These are phyloP conservation scores for Penicillium verrucosum DNA, from an alignment of 2,329 filamentous ascomycete genomes.

Conservation along the genomic window DNA sequence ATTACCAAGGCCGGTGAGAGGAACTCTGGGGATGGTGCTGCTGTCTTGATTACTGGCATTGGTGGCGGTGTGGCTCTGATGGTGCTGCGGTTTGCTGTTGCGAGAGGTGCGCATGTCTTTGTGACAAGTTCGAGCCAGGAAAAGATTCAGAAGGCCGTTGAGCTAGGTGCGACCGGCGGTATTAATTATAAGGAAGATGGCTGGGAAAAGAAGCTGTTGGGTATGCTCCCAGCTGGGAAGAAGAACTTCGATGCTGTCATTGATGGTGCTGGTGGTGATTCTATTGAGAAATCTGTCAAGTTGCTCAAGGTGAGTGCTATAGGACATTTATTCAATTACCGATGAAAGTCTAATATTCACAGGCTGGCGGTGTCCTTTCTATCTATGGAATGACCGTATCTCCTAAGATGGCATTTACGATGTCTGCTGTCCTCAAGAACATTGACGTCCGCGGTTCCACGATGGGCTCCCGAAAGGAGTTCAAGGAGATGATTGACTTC, in stretches of 20 bases:
- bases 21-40: conserved; percentile 56
- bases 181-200: conserved; percentile 72
- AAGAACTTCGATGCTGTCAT: conserved; percentile 76
- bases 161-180: conserved; percentile 75
- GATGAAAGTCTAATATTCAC: conserved; percentile 13
- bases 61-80: conserved; percentile 87
- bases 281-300: conserved; percentile 65
- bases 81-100: conserved; percentile 74
- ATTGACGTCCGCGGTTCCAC: conserved; percentile 82
- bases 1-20: conserved; percentile 70
- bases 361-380: conserved; percentile 75
- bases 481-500: conserved; percentile 84
- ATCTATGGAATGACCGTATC: conserved; percentile 87
- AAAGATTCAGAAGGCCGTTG: conserved; percentile 69
- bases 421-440: conserved; percentile 81
- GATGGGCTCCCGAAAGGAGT: conserved; percentile 89
- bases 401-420: conserved; percentile 82
- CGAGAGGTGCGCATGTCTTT: conserved; percentile 71
- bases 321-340: neutral
- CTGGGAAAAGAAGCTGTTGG: conserved; percentile 75
- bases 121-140: conserved; percentile 71
- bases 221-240: conserved; percentile 58
- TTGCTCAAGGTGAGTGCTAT: conserved; percentile 60
- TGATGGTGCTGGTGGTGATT: conserved; percentile 85
- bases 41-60: conserved; percentile 85